phyloP scores from a whole-genome alignment of 2,329 filamentous ascomycete species.

The Cryphonectria naterciae region DNA sequence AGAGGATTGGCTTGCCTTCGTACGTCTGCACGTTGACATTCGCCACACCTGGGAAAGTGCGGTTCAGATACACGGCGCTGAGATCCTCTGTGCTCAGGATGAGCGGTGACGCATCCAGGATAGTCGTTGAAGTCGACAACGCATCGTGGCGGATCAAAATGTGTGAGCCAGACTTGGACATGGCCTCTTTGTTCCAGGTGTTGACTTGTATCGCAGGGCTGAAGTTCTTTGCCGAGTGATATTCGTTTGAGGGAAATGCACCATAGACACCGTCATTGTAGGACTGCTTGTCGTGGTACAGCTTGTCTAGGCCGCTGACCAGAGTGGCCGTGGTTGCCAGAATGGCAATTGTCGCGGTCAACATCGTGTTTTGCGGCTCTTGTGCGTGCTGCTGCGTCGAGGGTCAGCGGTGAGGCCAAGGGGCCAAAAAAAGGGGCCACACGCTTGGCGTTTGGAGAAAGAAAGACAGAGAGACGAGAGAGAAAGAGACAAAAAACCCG shows the following conservation, averaged over 20 bases:
- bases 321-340: not conserved
- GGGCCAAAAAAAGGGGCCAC: not conserved
- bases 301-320: not conserved
- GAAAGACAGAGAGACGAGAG: not conserved
- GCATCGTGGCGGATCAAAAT: slow-evolving; percentile 39
- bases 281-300: slow-evolving; percentile 33
- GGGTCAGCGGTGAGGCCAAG: not conserved
- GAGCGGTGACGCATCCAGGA: slow-evolving; percentile 38
- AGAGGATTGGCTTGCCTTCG: slow-evolving; percentile 28
- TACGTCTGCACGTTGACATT: slow-evolving; percentile 35
- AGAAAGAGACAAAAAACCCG: not conserved
- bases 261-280: slow-evolving; percentile 37
- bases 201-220: slow-evolving; percentile 43
- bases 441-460: not conserved
- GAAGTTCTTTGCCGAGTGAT: slow-evolving; percentile 38
- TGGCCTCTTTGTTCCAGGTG: slow-evolving; percentile 33
- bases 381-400: not conserved
- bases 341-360: not conserved
- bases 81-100: slow-evolving; percentile 43
- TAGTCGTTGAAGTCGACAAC: not conserved
- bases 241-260: slow-evolving; percentile 39
- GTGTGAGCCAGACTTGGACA: slow-evolving; percentile 37
- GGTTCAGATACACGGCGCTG: slow-evolving; percentile 44
- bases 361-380: not conserved
- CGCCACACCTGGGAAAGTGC: slow-evolving; percentile 33